Conservation (phyloP, 1,284 basidiomycete species). For the Cystobasidium slooffiae region DNA sequence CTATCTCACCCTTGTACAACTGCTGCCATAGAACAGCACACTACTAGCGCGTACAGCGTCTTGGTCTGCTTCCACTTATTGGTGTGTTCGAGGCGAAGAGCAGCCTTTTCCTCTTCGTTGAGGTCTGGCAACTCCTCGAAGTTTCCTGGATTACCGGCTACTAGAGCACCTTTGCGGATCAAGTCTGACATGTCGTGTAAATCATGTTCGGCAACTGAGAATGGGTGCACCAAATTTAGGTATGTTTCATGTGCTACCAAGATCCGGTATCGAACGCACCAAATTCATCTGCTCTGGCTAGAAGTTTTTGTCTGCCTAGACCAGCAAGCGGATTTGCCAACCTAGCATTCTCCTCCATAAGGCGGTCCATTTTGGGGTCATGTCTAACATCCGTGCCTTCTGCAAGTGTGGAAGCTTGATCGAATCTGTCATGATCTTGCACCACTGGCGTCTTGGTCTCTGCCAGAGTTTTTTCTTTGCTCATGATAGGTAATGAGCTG, state of each 20-base stretch:
- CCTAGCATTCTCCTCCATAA: constrained; percentile 35
- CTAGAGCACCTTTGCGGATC: constrained; percentile 27
- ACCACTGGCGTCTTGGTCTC: constrained; percentile 4
- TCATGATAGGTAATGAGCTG: background rate
- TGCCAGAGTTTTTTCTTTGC: constrained; percentile 11
- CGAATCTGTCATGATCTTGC: constrained; percentile 33
- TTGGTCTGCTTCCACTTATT: constrained; percentile 58
- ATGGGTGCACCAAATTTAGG: background rate
- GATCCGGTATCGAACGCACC: constrained; percentile 25
- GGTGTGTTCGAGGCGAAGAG: constrained; percentile 51
- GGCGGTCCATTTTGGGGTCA: constrained; percentile 23
- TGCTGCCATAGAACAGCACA: constrained; percentile 51
- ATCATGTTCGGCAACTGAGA: constrained; percentile 27
- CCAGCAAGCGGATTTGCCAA: constrained; percentile 51
- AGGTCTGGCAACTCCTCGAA: constrained; percentile 53
- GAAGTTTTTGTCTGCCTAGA: constrained; percentile 49
- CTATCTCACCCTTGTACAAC: constrained; percentile 52
- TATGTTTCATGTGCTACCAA: constrained; percentile 45
- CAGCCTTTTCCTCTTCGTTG: constrained; percentile 52
- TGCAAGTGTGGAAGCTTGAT: constrained; percentile 25
- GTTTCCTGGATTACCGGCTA: constrained; percentile 15
- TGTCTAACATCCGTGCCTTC: constrained; percentile 3
- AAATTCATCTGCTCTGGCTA: constrained; percentile 48
- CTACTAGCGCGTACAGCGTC: constrained; percentile 60
- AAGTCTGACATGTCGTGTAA: constrained; percentile 32